These are phyloP conservation scores for Erigeron philadelphicus DNA, from an alignment of 140 eudicot species.

Conservation along the genomic window DNA sequence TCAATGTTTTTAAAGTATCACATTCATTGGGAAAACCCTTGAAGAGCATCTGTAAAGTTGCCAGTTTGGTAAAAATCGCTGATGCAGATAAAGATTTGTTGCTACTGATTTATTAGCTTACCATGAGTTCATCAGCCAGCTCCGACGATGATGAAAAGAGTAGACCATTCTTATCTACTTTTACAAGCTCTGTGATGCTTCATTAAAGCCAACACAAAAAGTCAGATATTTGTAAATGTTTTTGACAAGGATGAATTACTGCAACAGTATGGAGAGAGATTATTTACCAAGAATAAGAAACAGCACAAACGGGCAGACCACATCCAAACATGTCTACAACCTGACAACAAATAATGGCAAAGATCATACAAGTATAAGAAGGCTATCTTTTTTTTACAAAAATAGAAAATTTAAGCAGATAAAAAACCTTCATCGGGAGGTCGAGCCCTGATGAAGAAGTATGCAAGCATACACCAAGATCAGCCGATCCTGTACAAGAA, in stretches of 20 bases:
- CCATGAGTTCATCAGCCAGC: slow-evolving; percentile 74
- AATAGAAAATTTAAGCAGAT: neutral
- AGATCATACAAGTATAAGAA: neutral
- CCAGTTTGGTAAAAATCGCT: neutral
- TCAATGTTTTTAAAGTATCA: slow-evolving; percentile 48
- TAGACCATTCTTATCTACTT: slow-evolving; percentile 71
- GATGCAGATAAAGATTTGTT: neutral
- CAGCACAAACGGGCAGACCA: slow-evolving; percentile 89
- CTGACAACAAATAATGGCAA: slow-evolving; percentile 25
- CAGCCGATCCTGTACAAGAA: slow-evolving; percentile 72
- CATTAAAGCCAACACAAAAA: slow-evolving; percentile 11
- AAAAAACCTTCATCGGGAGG: slow-evolving; percentile 85
- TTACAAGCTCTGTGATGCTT: slow-evolving; percentile 89
- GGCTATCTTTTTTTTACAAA: neutral
- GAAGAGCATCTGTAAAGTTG: slow-evolving; percentile 63
- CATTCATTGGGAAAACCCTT: slow-evolving; percentile 77
- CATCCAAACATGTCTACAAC: slow-evolving; percentile 97
- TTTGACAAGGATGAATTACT: neutral
- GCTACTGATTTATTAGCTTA: slow-evolving; percentile 21
- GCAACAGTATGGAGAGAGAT: slow-evolving; percentile 3
- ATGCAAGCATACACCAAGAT: slow-evolving; percentile 95
- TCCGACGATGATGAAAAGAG: slow-evolving; percentile 88
- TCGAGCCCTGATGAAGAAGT: slow-evolving; percentile 98
- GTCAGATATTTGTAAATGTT: neutral
- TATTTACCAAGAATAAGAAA: slow-evolving; percentile 80